Evolutionary conservation across 2,329 filamentous ascomycete species (phyloP), one percentile per base, ranked within the genome.

Genomic region (Lizonia empirigonia): DNA sequence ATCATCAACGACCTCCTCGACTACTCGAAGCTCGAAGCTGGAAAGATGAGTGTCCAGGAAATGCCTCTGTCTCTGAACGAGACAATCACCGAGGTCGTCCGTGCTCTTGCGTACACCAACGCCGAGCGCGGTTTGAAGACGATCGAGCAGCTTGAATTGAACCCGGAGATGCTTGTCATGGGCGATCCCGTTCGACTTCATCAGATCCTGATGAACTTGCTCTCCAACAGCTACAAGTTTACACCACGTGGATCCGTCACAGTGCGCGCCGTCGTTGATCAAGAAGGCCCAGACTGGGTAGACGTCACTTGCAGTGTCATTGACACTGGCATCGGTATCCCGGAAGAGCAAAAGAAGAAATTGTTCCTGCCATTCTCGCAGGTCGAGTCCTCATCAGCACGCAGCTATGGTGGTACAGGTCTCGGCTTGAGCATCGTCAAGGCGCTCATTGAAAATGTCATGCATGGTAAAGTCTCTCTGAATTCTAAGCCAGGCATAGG

Each of bases 351-450:
- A 63, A 81, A 93, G 39, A 85, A 87, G 54, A 94, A 94, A 56
- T 81, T 97, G 1, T 97, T 97, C 81, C 84, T 91, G 62, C 92
- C 92, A 0, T 97, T 97, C 68, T 93, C 89, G 47, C 92, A 97
- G 74, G 92, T 93, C 1, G 92, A 97, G 73, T 89, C 88, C 38
- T 94, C 90, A 62, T 96, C 91, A 2, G 91, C 91, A 45, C 82
- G 92, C 44, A 94, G 91, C 68, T 97, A 96, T 63, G 92, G 92
- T 32, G 92, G 92, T 34, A 96, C 91, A 60, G 92, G 92, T 19
- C 84, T 97, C 2, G 92, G 92, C 2, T 80, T 97, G 34, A 95
- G 90, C 67, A 97, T 97, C 59, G 96, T 92, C 82, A 96, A 96
- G 74, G 92, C 90, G 0, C 85, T 97, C 34, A 91, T 97, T 55